phyloP scores from a whole-genome alignment of 2,329 filamentous ascomycete genomes.

The Colletotrichum lindemuthianum region DNA sequence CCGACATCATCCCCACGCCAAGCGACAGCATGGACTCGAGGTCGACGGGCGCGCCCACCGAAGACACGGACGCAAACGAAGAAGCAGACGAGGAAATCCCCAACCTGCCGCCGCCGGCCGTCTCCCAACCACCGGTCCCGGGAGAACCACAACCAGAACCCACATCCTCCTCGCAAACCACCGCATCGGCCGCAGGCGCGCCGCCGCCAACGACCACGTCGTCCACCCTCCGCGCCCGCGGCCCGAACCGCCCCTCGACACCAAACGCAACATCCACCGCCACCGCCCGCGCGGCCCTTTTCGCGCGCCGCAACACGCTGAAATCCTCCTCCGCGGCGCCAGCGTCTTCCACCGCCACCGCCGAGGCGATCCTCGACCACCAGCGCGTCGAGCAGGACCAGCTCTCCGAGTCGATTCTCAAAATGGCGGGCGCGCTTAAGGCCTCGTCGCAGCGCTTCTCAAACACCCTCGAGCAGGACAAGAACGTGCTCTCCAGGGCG shows the following conservation, averaged over 20 bases:
- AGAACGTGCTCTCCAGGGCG: slow-evolving; percentile 76
- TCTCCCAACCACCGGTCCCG: not conserved
- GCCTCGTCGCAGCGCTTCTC: slow-evolving; percentile 78
- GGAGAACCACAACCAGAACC: slow-evolving; percentile 7
- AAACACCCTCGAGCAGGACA: slow-evolving; percentile 74
- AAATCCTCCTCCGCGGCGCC: slow-evolving; percentile 44
- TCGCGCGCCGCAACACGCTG: slow-evolving; percentile 45
- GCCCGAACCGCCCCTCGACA: slow-evolving; percentile 37
- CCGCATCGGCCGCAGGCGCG: not conserved
- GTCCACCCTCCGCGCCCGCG: slow-evolving; percentile 46
- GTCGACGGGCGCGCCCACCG: slow-evolving; percentile 38
- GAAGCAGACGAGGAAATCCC: slow-evolving; percentile 29
- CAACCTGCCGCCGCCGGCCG: slow-evolving; percentile 15
- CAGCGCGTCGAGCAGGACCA: slow-evolving; percentile 85
- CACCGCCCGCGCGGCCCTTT: slow-evolving; percentile 55
- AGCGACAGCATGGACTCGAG: slow-evolving; percentile 60
- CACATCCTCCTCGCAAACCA: not conserved
- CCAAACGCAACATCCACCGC: slow-evolving; percentile 42
- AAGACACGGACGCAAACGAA: slow-evolving; percentile 37
- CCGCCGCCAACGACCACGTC: slow-evolving; percentile 23
- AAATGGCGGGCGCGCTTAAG: slow-evolving; percentile 82
- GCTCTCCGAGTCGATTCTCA: slow-evolving; percentile 82
- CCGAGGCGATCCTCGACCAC: slow-evolving; percentile 79
- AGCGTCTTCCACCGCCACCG: slow-evolving; percentile 58
- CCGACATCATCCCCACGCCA: slow-evolving; percentile 63